Conservation (phyloP, 768 basidiomycete species). For the Gyrodon lividus region DNA sequence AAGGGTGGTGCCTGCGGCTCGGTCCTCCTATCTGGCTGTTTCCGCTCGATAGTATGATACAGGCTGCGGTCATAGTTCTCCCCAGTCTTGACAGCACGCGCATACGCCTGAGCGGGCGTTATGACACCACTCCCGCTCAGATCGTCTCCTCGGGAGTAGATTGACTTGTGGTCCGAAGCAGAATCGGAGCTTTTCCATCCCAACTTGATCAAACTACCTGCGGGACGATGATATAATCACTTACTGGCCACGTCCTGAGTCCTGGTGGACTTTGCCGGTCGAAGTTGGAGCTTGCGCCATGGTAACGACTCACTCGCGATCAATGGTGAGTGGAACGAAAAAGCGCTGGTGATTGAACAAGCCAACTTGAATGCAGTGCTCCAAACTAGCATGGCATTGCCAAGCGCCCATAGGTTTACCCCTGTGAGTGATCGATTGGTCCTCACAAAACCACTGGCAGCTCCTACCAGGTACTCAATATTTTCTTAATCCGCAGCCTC, state of each 20-base stretch:
- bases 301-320: constrained; percentile 8
- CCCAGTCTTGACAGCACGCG: constrained; percentile 10
- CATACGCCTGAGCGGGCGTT: constrained; percentile 25
- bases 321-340: background rate
- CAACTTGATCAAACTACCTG: background rate
- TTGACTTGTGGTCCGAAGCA: constrained; percentile 4
- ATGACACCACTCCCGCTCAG: background rate
- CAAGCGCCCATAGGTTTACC: background rate
- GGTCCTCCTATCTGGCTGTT: constrained; percentile 5
- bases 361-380: background rate
- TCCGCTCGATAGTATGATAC: constrained; percentile 19
- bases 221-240: background rate
- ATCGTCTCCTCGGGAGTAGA: background rate
- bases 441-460: too few relatives aligned
- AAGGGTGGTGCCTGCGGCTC: constrained; percentile 2
- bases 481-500: too few relatives aligned
- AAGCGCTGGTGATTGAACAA: background rate
- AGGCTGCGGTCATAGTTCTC: constrained; percentile 10
- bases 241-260: background rate
- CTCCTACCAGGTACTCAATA: too few relatives aligned
- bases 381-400: background rate
- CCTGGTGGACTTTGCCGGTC: background rate
- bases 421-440: too few relatives aligned
- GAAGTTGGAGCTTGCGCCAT: constrained; percentile 1
- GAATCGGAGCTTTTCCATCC: background rate